Percentiles rank a stretch among this genome's conserved stretches.
These are phyloP conservation scores for Populus deltoides DNA, from an alignment of 345 rosid species.

Conservation along the genomic window DNA sequence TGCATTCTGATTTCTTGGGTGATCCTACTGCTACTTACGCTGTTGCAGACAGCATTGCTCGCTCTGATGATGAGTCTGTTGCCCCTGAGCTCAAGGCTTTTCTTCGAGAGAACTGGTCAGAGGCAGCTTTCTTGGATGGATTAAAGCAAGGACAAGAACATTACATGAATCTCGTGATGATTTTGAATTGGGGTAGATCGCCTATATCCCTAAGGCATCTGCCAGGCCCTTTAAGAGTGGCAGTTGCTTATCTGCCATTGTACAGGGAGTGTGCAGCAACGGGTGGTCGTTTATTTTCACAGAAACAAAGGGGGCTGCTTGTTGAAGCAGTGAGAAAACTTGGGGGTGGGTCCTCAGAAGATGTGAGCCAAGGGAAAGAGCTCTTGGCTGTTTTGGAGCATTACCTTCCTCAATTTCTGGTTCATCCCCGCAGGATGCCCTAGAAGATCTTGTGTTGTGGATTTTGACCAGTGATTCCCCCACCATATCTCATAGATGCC, in stretches of 20 bases:
- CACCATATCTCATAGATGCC: slow-evolving; percentile 26
- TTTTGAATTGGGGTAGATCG: slow-evolving; percentile 68
- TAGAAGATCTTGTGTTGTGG: slow-evolving; percentile 16
- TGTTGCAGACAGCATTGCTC: slow-evolving; percentile 85
- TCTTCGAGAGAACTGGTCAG: slow-evolving; percentile 87
- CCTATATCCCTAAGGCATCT: slow-evolving; percentile 68
- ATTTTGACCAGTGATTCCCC: slow-evolving; percentile 23
- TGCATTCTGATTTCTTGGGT: slow-evolving; percentile 73
- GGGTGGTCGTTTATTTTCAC: slow-evolving; percentile 63
- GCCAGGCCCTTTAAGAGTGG: slow-evolving; percentile 76
- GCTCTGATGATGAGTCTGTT: slow-evolving; percentile 72
- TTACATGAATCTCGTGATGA: slow-evolving; percentile 62
- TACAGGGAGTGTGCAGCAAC: slow-evolving; percentile 69
- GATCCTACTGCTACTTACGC: slow-evolving; percentile 82
- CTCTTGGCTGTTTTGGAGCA: slow-evolving; percentile 70
- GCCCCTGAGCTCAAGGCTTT: slow-evolving; percentile 67
- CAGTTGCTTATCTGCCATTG: slow-evolving; percentile 72
- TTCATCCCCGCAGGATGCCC: slow-evolving; percentile 22
- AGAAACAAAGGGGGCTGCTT: slow-evolving; percentile 80
- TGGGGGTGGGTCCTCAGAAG: slow-evolving; percentile 51
- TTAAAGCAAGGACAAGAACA: slow-evolving; percentile 61
- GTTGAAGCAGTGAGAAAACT: slow-evolving; percentile 74
- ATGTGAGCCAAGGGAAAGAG: slow-evolving; percentile 47
- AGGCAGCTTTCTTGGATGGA: slow-evolving; percentile 76
- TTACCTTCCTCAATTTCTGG: slow-evolving; percentile 77